A percentile compares a stretch with the other conserved stretches of the same genome.
Evolutionary conservation across 2,329 filamentous ascomycete species (phyloP).

Genomic region (Hypomyces rosellus): DNA sequence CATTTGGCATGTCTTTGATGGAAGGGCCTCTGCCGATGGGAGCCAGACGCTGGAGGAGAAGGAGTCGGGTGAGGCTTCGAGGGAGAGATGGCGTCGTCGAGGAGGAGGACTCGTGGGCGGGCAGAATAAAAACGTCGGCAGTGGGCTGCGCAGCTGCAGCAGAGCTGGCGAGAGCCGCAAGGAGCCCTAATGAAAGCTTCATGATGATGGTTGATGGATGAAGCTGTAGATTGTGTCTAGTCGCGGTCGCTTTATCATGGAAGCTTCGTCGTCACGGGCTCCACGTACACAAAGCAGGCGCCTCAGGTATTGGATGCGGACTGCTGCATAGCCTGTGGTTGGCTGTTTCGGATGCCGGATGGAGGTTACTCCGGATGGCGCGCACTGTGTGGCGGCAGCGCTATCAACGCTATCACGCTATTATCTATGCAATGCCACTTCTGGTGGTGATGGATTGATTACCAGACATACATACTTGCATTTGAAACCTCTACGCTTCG

Average conservation of each 20-base stretch:
- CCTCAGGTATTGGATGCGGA: slow-evolving; percentile 4
- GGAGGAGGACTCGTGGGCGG: slow-evolving; percentile 21
- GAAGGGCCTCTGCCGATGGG: slow-evolving; percentile 41
- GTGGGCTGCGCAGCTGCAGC: slow-evolving; percentile 32
- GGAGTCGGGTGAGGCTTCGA: slow-evolving; percentile 49
- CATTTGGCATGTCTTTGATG: slow-evolving; percentile 39
- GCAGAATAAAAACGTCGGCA: slow-evolving; percentile 51
- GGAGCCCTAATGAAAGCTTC: slow-evolving; percentile 37
- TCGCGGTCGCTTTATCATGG: slow-evolving; percentile 9
- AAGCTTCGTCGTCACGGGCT: slow-evolving; percentile 27
- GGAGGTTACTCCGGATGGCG: slow-evolving; percentile 25
- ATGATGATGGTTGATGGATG: slow-evolving; percentile 30
- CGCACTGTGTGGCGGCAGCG: not conserved
- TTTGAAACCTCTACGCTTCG: no score
- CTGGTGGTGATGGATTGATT: no score
- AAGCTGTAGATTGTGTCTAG: slow-evolving; percentile 26
- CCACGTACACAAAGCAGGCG: slow-evolving; percentile 6
- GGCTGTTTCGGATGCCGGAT: slow-evolving; percentile 23
- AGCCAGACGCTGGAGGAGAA: slow-evolving; percentile 52
- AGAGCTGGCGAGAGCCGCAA: slow-evolving; percentile 32
- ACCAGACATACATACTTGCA: no score
- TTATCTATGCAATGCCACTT: no score
- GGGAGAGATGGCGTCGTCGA: slow-evolving; percentile 37
- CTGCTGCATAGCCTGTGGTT: slow-evolving; percentile 7
- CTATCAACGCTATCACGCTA: no score